Evolutionary conservation across 352 stramenopile species (phyloP), one percentile per base, ranked within the genome.

Genomic region (Globisporangium perplexum): DNA sequence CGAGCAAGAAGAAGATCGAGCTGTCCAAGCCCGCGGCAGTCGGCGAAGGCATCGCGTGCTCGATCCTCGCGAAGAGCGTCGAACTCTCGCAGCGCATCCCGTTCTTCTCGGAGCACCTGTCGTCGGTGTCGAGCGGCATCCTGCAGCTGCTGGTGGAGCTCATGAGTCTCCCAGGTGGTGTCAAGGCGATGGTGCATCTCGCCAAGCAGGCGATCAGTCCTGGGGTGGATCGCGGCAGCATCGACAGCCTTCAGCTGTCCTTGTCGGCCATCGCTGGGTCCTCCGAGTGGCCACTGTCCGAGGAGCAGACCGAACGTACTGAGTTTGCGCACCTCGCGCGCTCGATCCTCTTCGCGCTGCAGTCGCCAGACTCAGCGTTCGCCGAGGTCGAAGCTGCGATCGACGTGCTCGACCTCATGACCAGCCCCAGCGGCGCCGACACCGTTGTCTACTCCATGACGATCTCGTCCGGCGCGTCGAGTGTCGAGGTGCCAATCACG

Each of bases 1-100:
- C 57, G 7, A 81, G 71, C 33, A 82, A 82, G 47, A 82, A 78
- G 41, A 73, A 67, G 31, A 28, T 74, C 15, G 66, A 78, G 35
- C 46, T 55, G 5, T 33, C 30, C 1, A 77, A 68, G 50, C 1
- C 50, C 3, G 33, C 57, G 3, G 26, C 45, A 6, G 30, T 71
- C 17, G 71, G 69, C 7, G 71, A 82, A 35, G 43, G 51, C 5
- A 55, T 72, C 30, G 65, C 70, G 31, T 42, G 67, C 17, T 62
- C 55, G 8, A 55, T 82, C 12, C 46, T 82, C 11, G 61, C 64
- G 10, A 70, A 60, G 51, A 61, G 59, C 0, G 45, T 62, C 38
- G 28, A 64, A 12, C 31, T 78, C 14, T 42, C 61, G 14, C 53
- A 60, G 11, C 43, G 78, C 5, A 33, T 74, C 8, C 54, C 64